Base-by-base conservation (phyloP, 371 early-diverging fungal species). In the Mucor sp. region DNA sequence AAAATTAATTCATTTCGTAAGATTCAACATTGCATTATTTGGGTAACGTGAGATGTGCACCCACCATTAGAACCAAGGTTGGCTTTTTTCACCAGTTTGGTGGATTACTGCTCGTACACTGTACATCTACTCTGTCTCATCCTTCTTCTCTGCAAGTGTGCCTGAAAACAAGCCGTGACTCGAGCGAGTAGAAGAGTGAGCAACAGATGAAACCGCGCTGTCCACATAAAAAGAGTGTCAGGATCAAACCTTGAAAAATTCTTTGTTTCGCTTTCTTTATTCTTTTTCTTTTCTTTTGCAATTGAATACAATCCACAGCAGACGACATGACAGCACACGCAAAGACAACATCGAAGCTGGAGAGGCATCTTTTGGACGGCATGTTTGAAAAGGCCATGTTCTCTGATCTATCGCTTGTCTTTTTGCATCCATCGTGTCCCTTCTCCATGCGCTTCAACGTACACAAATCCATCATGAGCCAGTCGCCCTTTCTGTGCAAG, bases 311-410 rank as follows among this genome's bases (percentile, higher is more conserved):
- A 17, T 5, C 17, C 11, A 3, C 41, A 41, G 5, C 3, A 15
- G 8, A 23, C 53, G 12, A 50, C 0, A 56, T 56, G 32, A 57
- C 33, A 3, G n/a, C 30, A 1, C 21, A 30, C 2, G 56, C 56
- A 32, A 62, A 58, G n/a, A 41, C 65, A 93, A 95, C 75, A 86
- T 90, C 30, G 86, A 94, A 27, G 83, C 93, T 81, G 6, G 79
- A 76, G 55, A 66, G 56, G 28, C 69, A 77, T 63, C 61, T 81
- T 9, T 56, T 77, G 32, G 69, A 75, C 14, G 59, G 33, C 62
- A 76, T 80, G 77, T 83, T 83, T 66, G 77, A 83, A 39, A 56
- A 75, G 12, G 64, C 79, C 0, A 58, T 75, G 3, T 83, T 75
- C 63, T 75, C 80, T 17, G 83, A 83, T 66, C 33, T 83, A 0